Conservation (phyloP, 257 asterid species). For the Ehretia macrophylla region DNA sequence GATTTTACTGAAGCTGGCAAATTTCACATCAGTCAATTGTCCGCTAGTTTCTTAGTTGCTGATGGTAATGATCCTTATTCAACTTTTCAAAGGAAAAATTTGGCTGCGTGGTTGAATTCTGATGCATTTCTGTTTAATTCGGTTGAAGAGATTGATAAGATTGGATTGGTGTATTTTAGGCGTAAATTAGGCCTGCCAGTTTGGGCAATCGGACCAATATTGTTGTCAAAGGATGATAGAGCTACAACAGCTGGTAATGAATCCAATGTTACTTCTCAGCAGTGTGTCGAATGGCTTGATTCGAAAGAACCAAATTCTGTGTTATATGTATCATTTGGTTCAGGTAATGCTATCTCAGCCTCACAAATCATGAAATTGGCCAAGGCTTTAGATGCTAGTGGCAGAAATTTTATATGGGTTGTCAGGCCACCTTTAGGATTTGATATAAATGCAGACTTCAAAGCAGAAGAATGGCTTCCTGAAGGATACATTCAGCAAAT, state of each 20-base stretch:
- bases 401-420: slow-evolving; percentile 45
- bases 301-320: slow-evolving; percentile 29
- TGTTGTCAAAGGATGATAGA: slow-evolving; percentile 23
- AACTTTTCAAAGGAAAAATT: slow-evolving; percentile 28
- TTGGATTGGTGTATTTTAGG: slow-evolving; percentile 43
- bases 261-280: slow-evolving; percentile 18
- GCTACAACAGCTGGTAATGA: slow-evolving; percentile 6
- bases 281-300: slow-evolving; percentile 42
- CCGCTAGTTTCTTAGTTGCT: slow-evolving; percentile 33
- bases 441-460: slow-evolving; percentile 31
- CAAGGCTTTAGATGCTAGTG: slow-evolving; percentile 41
- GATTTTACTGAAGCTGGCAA: slow-evolving; percentile 59
- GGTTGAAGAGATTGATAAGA: slow-evolving; percentile 39
- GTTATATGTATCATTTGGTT: slow-evolving; percentile 53
- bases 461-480: slow-evolving; percentile 58
- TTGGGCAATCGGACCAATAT: slow-evolving; percentile 52
- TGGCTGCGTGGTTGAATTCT: slow-evolving; percentile 38
- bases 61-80: slow-evolving; percentile 36
- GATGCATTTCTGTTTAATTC: slow-evolving; percentile 57
- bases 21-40: slow-evolving; percentile 43
- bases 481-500: slow-evolving; percentile 40
- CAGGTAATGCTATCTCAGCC: slow-evolving; percentile 43
- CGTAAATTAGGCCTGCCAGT: slow-evolving; percentile 38
- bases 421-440: slow-evolving; percentile 56
- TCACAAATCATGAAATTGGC: slow-evolving; percentile 61